These are phyloP conservation scores for Pterulicium gracile DNA, from an alignment of 1,284 basidiomycete species.

Conservation along the genomic window DNA sequence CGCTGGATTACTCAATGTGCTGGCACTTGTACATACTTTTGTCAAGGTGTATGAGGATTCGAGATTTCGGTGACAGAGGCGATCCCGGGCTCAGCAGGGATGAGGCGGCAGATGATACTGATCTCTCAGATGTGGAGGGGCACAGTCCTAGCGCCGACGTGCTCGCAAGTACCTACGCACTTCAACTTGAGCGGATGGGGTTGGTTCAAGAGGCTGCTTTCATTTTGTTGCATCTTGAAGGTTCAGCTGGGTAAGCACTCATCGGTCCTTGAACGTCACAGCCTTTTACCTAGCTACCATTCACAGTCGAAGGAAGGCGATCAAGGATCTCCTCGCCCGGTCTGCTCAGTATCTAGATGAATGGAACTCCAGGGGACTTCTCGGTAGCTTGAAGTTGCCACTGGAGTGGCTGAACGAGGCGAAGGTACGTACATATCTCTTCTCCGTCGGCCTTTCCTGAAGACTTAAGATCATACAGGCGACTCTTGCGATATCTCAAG, in stretches of 20 bases:
- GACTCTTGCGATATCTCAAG: slow-evolving; percentile 47
- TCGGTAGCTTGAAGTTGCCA: slow-evolving; percentile 74
- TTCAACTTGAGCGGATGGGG: slow-evolving; percentile 76
- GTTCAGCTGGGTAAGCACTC: slow-evolving; percentile 59
- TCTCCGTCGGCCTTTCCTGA: slow-evolving; percentile 8
- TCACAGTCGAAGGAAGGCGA: slow-evolving; percentile 61
- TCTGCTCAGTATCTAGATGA: slow-evolving; percentile 61
- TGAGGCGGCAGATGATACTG: slow-evolving; percentile 33
- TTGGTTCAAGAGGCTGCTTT: slow-evolving; percentile 84
- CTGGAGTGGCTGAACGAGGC: slow-evolving; percentile 82
- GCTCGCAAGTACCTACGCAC: slow-evolving; percentile 77
- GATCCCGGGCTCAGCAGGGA: slow-evolving; percentile 28
- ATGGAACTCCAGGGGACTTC: slow-evolving; percentile 63
- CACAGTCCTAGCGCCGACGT: slow-evolving; percentile 79
- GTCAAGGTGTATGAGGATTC: slow-evolving; percentile 68
- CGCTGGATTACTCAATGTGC: slow-evolving; percentile 72
- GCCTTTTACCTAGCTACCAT: too few species aligned
- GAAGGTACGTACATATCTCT: slow-evolving; percentile 38
- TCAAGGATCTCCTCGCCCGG: slow-evolving; percentile 74
- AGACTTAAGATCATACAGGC: slow-evolving; percentile 42
- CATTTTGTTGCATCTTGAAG: slow-evolving; percentile 83
- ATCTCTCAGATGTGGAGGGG: slow-evolving; percentile 39
- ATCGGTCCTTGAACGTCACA: too few species aligned
- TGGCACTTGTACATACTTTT: slow-evolving; percentile 94
- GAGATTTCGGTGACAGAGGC: slow-evolving; percentile 80